Base-by-base conservation (phyloP, 2,329 filamentous ascomycete genomes). In the Helotiales sp. region DNA sequence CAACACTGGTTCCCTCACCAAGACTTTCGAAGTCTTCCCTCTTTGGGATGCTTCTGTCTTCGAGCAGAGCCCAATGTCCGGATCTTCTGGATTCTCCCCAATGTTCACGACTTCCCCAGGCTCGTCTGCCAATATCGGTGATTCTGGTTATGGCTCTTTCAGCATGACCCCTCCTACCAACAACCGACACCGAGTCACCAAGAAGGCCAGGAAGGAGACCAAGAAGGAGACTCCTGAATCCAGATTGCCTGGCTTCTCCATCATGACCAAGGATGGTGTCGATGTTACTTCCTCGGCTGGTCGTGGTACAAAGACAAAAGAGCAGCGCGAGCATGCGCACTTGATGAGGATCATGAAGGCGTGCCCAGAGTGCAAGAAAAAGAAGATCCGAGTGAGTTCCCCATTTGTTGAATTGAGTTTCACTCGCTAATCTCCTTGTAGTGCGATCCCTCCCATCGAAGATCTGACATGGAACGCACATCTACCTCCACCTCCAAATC, bases 261-360 rank as follows among this genome's bases (percentile, higher is more conserved):
- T 88, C 62, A 78, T 87, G 75, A 87, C 84, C 57, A 81, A 79
- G 69, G 83, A 85, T 62, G 85, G 85, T 48, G 73, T 75, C 40
- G 85, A 88, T 68, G 80, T 88, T 55, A 88, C 85, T 44, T 82
- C 85, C 70, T 79, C 80, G 55, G 82, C 82, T 13, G 84, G 82
- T 15, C 79, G 84, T 36, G 83, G 84, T 31, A 83, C 80, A 70
- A 87, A 87, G 75, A 85, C 85, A 52, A 85, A 85, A 76, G 84
- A 87, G 75, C 84, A 87, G 75, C 79, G 85, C 31, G 84, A 87
- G 53, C 85, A 87, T 67, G 85, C 85, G 5, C 84, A 86, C 64
- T 73, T 87, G 47, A 87, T 88, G 82, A 77, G 85, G 59, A 84
- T 85, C 68, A 83, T 87, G 70, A 86, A 86, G 74, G 85, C 85